These are phyloP conservation scores for Debaryomyces hansenii DNA, from an alignment of 805 yeast genomes.

Conservation along the genomic window DNA sequence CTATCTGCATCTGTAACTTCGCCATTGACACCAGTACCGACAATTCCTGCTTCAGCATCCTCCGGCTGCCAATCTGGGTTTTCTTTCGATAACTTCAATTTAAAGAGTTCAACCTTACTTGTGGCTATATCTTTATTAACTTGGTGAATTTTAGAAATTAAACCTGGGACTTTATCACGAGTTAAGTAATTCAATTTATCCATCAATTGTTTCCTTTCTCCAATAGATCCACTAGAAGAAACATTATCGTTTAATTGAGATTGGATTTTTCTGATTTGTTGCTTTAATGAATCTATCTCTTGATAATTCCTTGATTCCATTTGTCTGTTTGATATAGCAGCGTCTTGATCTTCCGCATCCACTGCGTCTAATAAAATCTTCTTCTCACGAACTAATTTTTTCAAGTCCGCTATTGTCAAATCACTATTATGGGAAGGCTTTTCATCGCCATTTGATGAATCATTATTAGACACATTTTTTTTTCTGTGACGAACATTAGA, in stretches of 20 bases:
- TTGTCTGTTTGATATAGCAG: constrained; percentile 29
- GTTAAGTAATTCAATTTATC: constrained; percentile 61
- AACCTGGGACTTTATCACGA: constrained; percentile 64
- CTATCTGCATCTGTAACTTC: constrained; percentile 81
- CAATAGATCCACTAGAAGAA: constrained; percentile 33
- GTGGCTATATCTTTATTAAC: constrained; percentile 69
- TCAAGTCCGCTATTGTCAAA: constrained; percentile 53
- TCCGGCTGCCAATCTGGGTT: constrained; percentile 62
- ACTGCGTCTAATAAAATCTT: constrained; percentile 67
- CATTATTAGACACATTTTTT: constrained; percentile 20
- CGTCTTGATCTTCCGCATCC: constrained; percentile 63
- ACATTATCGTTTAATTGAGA: constrained; percentile 29
- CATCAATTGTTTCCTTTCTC: constrained; percentile 52
- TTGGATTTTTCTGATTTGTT: constrained; percentile 53
- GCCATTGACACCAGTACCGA: constrained; percentile 87
- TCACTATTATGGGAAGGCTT: constrained; percentile 26
- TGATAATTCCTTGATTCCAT: constrained; percentile 42
- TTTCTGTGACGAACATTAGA: constrained; percentile 65
- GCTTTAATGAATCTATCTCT: constrained; percentile 66
- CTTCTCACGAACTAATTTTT: constrained; percentile 69
- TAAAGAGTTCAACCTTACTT: constrained; percentile 64
- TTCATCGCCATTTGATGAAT: constrained; percentile 13
- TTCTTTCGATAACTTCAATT: constrained; percentile 52
- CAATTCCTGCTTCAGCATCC: constrained; percentile 38
- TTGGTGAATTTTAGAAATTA: constrained; percentile 61